These are phyloP conservation scores for Corylus heterophylla DNA, from an alignment of 306 rosid species.

Conservation along the genomic window DNA sequence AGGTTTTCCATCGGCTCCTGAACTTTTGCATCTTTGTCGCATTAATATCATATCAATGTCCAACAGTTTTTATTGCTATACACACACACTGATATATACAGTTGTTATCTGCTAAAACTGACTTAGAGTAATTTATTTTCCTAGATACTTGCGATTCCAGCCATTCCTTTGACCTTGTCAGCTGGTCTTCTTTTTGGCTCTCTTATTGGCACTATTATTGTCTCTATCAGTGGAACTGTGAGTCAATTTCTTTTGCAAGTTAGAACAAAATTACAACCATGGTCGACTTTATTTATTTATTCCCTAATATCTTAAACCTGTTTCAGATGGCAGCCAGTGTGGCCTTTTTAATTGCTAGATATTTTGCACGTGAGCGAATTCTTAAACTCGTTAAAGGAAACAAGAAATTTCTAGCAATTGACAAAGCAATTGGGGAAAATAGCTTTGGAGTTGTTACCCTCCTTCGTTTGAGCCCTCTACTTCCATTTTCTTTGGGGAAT, in stretches of 20 bases:
- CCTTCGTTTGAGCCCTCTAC: constrained; percentile 95
- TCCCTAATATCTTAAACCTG: constrained; percentile 23
- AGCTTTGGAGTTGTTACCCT: constrained; percentile 93
- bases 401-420: constrained; percentile 91
- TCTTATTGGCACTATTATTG: constrained; percentile 73
- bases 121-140: constrained; percentile 29
- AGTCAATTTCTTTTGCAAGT: constrained; percentile 26
- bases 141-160: constrained; percentile 96
- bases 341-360: constrained; percentile 95
- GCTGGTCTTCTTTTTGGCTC: constrained; percentile 98
- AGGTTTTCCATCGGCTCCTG: neutral
- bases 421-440: constrained; percentile 94
- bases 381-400: constrained; percentile 93
- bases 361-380: constrained; percentile 96
- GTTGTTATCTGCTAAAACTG: constrained; percentile 13
- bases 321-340: constrained; percentile 92
- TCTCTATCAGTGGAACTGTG: constrained; percentile 95
- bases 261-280: neutral
- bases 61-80: neutral
- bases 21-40: neutral
- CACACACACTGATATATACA: neutral
- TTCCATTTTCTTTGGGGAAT: constrained; percentile 94
- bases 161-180: constrained; percentile 91
- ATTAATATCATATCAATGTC: neutral
- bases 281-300: neutral